phyloP scores from a whole-genome alignment of 2,329 filamentous ascomycete genomes.

The Triangularia verruculosa region DNA sequence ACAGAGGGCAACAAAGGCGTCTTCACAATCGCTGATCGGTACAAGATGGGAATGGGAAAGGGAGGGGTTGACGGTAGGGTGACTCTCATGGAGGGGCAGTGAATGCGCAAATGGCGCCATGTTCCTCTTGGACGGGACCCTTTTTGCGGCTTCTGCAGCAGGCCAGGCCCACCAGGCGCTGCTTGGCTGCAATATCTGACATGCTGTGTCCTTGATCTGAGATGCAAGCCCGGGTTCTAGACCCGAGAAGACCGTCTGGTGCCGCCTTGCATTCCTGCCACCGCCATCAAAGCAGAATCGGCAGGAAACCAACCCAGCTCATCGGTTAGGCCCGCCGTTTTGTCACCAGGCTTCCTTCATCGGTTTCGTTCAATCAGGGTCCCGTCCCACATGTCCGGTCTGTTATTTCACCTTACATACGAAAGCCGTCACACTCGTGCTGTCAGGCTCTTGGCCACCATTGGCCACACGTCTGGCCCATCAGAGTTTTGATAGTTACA shows the following conservation, averaged over 20 bases:
- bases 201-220: constrained; percentile 13
- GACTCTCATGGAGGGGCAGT: constrained; percentile 2
- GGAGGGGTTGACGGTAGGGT: neutral
- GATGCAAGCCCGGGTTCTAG: constrained; percentile 12
- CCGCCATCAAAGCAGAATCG: too few species aligned
- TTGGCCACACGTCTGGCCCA: too few species aligned
- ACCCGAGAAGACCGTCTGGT: constrained; percentile 14
- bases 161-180: neutral
- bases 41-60: too few species aligned
- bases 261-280: neutral
- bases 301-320: constrained; percentile 5
- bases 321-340: constrained; percentile 16
- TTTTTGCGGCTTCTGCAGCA: constrained; percentile 10
- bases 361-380: constrained; percentile 22
- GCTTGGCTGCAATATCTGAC: neutral
- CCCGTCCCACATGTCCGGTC: constrained; percentile 7
- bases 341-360: constrained; percentile 9
- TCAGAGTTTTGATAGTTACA: neutral
- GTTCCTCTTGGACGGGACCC: constrained; percentile 2
- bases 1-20: neutral
- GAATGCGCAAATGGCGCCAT: constrained; percentile 11
- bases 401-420: neutral
- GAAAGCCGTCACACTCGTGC: neutral
- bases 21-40: neutral
- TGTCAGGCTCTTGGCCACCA: too few species aligned